Evolutionary conservation across 768 basidiomycete genomes (phyloP).

Genomic region (Paxillus involutus): DNA sequence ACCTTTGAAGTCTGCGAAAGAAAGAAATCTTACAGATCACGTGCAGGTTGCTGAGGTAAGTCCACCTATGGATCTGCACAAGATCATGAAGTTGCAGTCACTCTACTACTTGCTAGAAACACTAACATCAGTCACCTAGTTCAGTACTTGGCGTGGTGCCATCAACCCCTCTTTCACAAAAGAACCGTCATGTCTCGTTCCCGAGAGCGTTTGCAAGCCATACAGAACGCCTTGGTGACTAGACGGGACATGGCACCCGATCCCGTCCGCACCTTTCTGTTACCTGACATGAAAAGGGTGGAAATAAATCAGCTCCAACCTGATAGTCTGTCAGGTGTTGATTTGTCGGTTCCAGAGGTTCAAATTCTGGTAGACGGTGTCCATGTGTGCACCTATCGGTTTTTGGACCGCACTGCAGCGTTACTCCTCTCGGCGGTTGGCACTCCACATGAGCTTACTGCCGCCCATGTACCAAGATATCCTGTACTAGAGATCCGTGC

Average conservation of each 20-base stretch:
- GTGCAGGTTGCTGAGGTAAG: background rate
- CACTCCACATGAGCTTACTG: slow-evolving; percentile 16
- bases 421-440: slow-evolving; percentile 19
- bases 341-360: background rate
- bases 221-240: slow-evolving; percentile 11
- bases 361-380: slow-evolving; percentile 8
- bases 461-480: slow-evolving; percentile 20
- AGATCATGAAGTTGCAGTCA: no score
- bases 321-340: background rate
- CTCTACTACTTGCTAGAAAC: background rate
- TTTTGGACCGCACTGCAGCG: slow-evolving; percentile 7
- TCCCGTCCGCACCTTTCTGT: slow-evolving; percentile 1
- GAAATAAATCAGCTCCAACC: background rate
- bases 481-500: slow-evolving; percentile 16
- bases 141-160: background rate
- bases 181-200: slow-evolving; percentile 5
- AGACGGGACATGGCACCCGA: background rate
- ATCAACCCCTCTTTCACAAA: background rate
- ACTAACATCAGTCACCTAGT: background rate
- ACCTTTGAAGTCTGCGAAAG: background rate
- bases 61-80: no score
- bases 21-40: slow-evolving; percentile 1
- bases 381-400: slow-evolving; percentile 11
- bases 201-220: slow-evolving; percentile 4
- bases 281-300: slow-evolving; percentile 18